Evolutionary conservation across 148 eudicot species (phyloP), one percentile per base, ranked within the genome.

Genomic region (Chenopodium formosanum): DNA sequence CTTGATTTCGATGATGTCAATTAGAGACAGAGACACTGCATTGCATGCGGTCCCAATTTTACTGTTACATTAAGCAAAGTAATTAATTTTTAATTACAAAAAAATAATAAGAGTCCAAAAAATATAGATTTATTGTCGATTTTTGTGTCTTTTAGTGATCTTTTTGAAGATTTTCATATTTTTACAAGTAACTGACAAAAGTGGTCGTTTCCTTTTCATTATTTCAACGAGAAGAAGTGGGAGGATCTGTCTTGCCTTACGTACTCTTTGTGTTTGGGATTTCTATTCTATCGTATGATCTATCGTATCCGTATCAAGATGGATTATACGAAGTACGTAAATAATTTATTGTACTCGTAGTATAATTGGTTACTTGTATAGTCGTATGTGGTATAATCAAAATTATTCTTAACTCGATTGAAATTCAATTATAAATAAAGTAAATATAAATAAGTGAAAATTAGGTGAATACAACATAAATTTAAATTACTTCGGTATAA

Each of bases 201-300:
- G 80, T 82, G 80, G 84, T 82, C 50, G 71, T 60, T 50, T 7
- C 63, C 70, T 79, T 79, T 79, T 56, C 75, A 56, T 52, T 76
- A 68, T 52, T 75, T 75, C 84, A 82, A 82, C 79, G 75, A 75
- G 74, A 44, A 40, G 63, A 31, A 34, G 47, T 64, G 56, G 70
- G 58, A 19, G 70, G 44, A 19, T n/a, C 29, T 29, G 20, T 20
- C n/a, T 56, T 23, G 60, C 17, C 22, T 9, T 73, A 46, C 40
- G 76, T 40, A 27, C 66, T 73, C 76, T 17, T 78, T 76, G 69
- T 73, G 76, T 27, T 78, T 76, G 34, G 34, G 16, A 29, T 17
- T 13, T 62, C 9, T 56, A 14, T 12, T 40, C 7, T 40, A 40
- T 40, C 44, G 44, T 40, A 40, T 40, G 3, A 2, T 40, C 7